Evolutionary conservation across 441 rosid species (phyloP).

Genomic region (Populus hybrid): DNA sequence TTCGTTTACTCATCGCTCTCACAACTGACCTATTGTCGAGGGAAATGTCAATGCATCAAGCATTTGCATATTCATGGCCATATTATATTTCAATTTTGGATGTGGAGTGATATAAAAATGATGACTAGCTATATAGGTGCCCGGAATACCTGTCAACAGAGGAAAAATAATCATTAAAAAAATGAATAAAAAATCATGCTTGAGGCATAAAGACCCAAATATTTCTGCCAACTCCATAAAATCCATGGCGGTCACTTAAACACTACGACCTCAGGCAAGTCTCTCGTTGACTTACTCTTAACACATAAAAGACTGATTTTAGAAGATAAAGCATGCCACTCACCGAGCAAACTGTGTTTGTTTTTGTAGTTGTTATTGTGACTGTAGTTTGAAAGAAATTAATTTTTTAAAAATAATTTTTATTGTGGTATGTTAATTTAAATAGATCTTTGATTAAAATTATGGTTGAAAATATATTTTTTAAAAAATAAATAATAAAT

Average conservation of each 20-base stretch:
- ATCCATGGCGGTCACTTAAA: background rate
- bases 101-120: background rate
- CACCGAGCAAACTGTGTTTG: no score
- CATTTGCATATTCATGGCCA: background rate
- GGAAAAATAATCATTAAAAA: no score
- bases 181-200: background rate
- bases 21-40: background rate
- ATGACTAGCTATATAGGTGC: background rate
- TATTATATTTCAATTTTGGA: background rate
- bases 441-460: no score
- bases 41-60: background rate
- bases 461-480: no score
- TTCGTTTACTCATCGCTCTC: no score
- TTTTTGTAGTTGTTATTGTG: no score
- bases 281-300: background rate
- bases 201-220: background rate
- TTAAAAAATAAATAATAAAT: no score
- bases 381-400: no score
- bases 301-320: background rate
- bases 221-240: background rate
- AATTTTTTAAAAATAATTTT: no score
- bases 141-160: background rate
- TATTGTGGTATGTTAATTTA: no score
- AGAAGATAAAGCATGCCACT: no score
- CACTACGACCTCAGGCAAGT: background rate